These are phyloP conservation scores for Euphorbia tirucalli DNA, from an alignment of 345 rosid genomes.

Conservation along the genomic window DNA sequence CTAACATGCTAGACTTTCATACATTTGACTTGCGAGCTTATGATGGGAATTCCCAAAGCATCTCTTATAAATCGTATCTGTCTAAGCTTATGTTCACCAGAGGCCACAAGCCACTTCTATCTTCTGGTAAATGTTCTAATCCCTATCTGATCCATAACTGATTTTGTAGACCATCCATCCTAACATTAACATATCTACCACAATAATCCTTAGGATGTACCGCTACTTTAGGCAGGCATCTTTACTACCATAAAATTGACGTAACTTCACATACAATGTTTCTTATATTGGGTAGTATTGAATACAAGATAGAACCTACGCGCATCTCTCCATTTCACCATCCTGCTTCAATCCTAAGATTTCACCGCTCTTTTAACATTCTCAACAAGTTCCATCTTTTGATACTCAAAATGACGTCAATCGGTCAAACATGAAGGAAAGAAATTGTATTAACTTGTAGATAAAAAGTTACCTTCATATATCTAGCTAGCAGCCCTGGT, in stretches of 20 bases:
- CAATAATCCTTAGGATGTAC: neutral
- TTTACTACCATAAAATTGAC: neutral
- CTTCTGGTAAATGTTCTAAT: neutral
- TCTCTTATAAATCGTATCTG: neutral
- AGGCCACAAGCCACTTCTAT: neutral
- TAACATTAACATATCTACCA: neutral
- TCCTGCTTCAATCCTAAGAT: neutral
- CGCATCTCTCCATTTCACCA: constrained; percentile 1
- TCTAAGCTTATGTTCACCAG: neutral
- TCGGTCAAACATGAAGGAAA: neutral
- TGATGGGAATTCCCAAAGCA: neutral
- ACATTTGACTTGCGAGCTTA: neutral
- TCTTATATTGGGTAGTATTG: neutral
- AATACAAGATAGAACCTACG: neutral
- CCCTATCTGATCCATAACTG: neutral
- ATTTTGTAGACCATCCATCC: neutral
- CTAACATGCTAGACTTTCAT: neutral
- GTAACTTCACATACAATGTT: neutral
- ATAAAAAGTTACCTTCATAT: constrained; percentile 72
- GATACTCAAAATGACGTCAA: neutral
- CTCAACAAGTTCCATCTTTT: constrained; percentile 2
- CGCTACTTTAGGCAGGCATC: neutral
- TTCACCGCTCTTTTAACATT: neutral
- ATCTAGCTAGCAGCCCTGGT: constrained; percentile 62
- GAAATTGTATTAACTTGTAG: neutral